phyloP scores from a whole-genome alignment of 192 early-diverging fungal species.

The Coemansia sp. region DNA sequence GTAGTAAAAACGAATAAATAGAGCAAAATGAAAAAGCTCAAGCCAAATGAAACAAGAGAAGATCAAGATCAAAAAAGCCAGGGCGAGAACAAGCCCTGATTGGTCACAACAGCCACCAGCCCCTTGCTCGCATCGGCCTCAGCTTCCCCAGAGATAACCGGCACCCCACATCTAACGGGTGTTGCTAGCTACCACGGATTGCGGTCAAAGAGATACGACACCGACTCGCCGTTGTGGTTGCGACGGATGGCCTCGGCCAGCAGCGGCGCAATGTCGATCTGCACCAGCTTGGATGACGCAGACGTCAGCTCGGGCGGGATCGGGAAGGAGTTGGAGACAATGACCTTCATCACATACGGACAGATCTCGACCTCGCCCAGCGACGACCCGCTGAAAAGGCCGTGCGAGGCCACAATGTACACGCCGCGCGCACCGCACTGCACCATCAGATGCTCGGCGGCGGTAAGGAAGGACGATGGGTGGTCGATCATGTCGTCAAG shows the following conservation, averaged over 20 bases:
- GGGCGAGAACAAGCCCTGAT: no score
- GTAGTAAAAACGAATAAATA: no score
- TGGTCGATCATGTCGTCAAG: constrained; percentile 97
- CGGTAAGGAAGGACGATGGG: constrained; percentile 86
- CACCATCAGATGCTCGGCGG: constrained; percentile 84
- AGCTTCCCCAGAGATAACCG: no score
- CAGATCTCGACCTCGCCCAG: constrained; percentile 82
- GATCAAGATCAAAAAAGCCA: no score
- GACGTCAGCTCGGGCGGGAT: constrained; percentile 68
- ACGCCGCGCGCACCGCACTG: constrained; percentile 81
- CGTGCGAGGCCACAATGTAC: constrained; percentile 92
- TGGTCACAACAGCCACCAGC: no score
- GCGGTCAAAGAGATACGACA: constrained; percentile 83
- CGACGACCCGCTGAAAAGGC: constrained; percentile 86
- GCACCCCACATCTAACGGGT: no score
- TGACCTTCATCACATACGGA: constrained; percentile 70
- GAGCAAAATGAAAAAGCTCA: no score
- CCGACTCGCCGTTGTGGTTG: constrained; percentile 92
- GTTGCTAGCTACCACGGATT: constrained; percentile 25
- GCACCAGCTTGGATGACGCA: constrained; percentile 71
- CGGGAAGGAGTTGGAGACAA: constrained; percentile 93
- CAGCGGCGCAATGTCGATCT: constrained; percentile 88
- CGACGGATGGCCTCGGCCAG: constrained; percentile 91
- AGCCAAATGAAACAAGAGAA: no score
- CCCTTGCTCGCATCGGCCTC: no score